phyloP scores from a whole-genome alignment of 1,284 basidiomycete species.

The Rhodotorula sp. region DNA sequence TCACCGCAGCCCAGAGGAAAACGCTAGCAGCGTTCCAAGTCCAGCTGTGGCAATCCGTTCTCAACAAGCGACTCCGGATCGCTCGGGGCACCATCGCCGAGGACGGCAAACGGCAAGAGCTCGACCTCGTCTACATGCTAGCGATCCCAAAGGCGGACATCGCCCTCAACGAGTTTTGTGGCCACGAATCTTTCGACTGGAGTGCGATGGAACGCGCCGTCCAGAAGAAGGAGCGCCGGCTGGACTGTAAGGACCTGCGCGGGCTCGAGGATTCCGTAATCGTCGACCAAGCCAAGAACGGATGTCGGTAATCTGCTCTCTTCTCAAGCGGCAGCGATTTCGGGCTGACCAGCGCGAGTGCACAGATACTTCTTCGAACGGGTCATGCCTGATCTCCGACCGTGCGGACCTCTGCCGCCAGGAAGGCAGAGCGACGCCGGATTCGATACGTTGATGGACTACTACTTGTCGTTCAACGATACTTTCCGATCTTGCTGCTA shows the following conservation, averaged over 20 bases:
- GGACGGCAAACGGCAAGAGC: conserved; percentile 6
- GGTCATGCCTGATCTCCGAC: conserved; percentile 7
- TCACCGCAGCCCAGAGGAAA: conserved; percentile 3
- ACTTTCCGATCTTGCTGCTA: too few relatives aligned
- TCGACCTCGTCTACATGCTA: conserved; percentile 17
- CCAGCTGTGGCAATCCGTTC: conserved; percentile 2
- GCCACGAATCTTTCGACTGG: conserved; percentile 61
- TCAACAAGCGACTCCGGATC: conserved; percentile 9
- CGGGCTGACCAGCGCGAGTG: background rate
- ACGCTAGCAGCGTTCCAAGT: background rate
- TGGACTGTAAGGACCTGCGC: conserved; percentile 53
- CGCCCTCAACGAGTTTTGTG: background rate
- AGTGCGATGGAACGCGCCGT: conserved; percentile 58
- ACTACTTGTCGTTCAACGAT: conserved; percentile 40
- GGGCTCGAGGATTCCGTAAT: conserved; percentile 63
- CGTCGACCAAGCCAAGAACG: conserved; percentile 63
- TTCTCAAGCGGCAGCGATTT: background rate
- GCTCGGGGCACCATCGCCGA: background rate
- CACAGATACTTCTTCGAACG: conserved; percentile 7
- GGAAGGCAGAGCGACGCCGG: conserved; percentile 56
- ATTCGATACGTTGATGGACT: conserved; percentile 62
- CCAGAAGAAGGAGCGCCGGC: conserved; percentile 56
- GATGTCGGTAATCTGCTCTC: conserved; percentile 53
- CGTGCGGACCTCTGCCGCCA: background rate
- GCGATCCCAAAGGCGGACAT: background rate